Evolutionary conservation across 352 stramenopile genomes (phyloP).

Genomic region (Globisporangium cystogenes): DNA sequence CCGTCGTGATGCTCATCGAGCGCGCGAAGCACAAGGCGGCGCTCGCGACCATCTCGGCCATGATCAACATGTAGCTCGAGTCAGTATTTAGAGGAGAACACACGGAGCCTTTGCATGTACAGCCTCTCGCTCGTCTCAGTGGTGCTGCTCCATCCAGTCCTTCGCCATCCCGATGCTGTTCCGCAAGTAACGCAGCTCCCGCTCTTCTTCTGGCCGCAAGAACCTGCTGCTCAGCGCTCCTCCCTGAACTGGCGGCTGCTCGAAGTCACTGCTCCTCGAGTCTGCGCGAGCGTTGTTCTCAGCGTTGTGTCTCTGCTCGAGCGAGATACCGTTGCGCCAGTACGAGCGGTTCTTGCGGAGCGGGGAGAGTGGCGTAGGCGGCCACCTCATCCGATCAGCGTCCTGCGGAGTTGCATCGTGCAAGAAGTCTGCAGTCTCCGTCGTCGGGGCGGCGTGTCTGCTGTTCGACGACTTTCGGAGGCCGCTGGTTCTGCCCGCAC

Average conservation of each 20-base stretch:
- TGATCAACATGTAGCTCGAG: constrained; percentile 73
- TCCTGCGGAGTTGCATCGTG: not conserved
- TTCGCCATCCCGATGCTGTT: constrained; percentile 63
- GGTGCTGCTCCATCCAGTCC: constrained; percentile 51
- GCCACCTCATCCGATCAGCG: constrained; percentile 11
- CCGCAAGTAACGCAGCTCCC: constrained; percentile 36
- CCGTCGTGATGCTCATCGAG: constrained; percentile 75
- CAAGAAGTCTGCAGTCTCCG: not conserved
- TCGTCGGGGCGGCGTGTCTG: not conserved
- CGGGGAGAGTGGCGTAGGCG: constrained; percentile 37
- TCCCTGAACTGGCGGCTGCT: not conserved
- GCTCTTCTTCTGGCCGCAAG: constrained; percentile 50
- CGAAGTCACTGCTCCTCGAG: not conserved
- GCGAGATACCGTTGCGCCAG: constrained; percentile 53
- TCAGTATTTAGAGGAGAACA: constrained; percentile 33
- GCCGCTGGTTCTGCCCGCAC: not conserved
- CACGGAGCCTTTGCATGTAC: not conserved
- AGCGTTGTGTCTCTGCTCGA: constrained; percentile 12
- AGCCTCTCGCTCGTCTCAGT: not conserved
- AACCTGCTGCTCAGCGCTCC: constrained; percentile 27
- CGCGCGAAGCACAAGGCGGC: constrained; percentile 79
- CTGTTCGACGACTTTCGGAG: not conserved
- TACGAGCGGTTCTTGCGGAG: constrained; percentile 35
- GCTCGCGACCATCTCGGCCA: constrained; percentile 62
- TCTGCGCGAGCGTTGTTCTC: not conserved